These are phyloP conservation scores for Rhododendron molle DNA, from an alignment of 148 eudicot species.

Conservation along the genomic window DNA sequence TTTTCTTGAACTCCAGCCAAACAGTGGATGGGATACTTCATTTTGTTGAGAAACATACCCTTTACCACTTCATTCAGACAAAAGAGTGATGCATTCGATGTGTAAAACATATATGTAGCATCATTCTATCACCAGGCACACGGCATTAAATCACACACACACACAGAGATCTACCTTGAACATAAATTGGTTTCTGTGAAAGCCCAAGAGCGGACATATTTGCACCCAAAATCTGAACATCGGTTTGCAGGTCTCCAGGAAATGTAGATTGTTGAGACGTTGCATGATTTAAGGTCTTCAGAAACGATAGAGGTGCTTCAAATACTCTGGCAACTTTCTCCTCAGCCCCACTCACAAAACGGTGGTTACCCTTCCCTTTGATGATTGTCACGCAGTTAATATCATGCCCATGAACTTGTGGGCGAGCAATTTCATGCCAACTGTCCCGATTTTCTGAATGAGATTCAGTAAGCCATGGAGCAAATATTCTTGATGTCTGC, in stretches of 20 bases:
- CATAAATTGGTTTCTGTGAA: constrained; percentile 92
- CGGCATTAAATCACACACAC: neutral
- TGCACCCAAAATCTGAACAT: constrained; percentile 90
- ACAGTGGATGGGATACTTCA: neutral
- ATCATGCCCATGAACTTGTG: constrained; percentile 99
- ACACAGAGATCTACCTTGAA: constrained; percentile 44
- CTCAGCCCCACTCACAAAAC: constrained; percentile 93
- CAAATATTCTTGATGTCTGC: constrained; percentile 86
- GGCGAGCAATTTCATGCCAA: constrained; percentile 97
- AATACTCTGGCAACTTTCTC: constrained; percentile 97
- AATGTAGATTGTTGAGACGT: constrained; percentile 35
- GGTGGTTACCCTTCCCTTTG: constrained; percentile 85
- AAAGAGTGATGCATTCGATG: neutral
- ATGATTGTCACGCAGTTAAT: constrained; percentile 75
- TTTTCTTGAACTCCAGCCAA: neutral
- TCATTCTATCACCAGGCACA: neutral
- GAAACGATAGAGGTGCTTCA: constrained; percentile 92
- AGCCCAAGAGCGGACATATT: constrained; percentile 99
- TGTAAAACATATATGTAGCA: neutral
- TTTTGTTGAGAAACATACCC: neutral
- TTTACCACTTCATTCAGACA: neutral
- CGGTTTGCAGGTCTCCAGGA: constrained; percentile 57
- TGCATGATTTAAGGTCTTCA: constrained; percentile 82
- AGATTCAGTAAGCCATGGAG: constrained; percentile 59
- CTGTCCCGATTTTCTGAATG: constrained; percentile 29